Conservation (phyloP, 345 rosid genomes). For the Limnanthes douglasii region DNA sequence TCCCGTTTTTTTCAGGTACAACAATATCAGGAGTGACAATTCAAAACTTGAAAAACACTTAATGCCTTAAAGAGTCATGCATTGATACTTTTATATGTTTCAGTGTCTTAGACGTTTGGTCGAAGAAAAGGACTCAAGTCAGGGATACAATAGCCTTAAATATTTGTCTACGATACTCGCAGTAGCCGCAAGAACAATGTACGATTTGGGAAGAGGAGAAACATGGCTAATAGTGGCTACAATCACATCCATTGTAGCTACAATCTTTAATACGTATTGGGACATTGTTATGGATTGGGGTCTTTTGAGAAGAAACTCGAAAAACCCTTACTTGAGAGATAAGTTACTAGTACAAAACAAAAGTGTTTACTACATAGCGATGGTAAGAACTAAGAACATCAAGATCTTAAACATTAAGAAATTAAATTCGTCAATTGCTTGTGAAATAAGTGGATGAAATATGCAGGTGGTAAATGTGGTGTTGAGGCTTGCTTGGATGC, state of each 20-base stretch:
- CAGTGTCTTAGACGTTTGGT: constrained; percentile 47
- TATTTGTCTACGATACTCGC: constrained; percentile 49
- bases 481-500: constrained; percentile 78
- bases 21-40: background rate
- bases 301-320: constrained; percentile 37
- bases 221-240: constrained; percentile 33
- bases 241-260: constrained; percentile 35
- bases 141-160: constrained; percentile 32
- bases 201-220: constrained; percentile 14
- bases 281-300: constrained; percentile 76
- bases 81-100: background rate
- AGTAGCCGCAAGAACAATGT: constrained; percentile 27
- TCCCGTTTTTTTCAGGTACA: constrained; percentile 57
- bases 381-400: constrained; percentile 23
- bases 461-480: constrained; percentile 46
- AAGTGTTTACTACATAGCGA: constrained; percentile 50
- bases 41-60: background rate
- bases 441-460: no score
- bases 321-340: constrained; percentile 74
- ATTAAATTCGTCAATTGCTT: no score
- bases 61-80: background rate
- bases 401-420: no score
- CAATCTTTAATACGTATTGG: constrained; percentile 42
- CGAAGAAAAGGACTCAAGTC: constrained; percentile 36
- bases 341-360: constrained; percentile 38